phyloP scores from a whole-genome alignment of 495 filamentous ascomycete species.

The Aspergillus bridgeri region DNA sequence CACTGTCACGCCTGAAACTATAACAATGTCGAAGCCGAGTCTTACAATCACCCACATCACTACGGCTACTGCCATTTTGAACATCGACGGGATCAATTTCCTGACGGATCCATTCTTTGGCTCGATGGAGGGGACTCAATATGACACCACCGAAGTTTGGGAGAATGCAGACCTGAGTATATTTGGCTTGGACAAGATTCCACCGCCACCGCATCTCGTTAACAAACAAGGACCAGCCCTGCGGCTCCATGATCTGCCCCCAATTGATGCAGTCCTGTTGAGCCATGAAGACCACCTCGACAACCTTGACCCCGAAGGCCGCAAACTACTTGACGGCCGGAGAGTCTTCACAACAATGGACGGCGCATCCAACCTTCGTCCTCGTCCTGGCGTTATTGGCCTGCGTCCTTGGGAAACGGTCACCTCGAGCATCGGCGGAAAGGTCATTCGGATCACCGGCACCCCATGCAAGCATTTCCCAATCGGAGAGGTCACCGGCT shows the following conservation, averaged over 20 bases:
- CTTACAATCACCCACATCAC: conserved; percentile 40
- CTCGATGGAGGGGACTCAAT: conserved; percentile 37
- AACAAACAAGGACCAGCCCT: conserved; percentile 28
- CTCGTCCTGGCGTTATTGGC: conserved; percentile 39
- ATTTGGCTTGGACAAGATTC: too few relatives aligned
- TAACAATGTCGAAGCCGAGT: neutral
- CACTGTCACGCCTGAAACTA: too few relatives aligned
- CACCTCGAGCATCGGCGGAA: conserved; percentile 22
- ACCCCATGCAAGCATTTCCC: conserved; percentile 49
- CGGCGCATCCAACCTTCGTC: conserved; percentile 37
- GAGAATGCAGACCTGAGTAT: neutral
- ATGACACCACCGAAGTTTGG: conserved; percentile 14
- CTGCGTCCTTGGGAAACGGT: conserved; percentile 31
- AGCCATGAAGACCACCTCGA: conserved; percentile 55
- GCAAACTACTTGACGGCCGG: conserved; percentile 42
- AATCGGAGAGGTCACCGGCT: conserved; percentile 48
- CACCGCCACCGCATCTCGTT: too few relatives aligned
- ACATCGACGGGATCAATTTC: conserved; percentile 44
- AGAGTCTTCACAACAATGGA: conserved; percentile 48
- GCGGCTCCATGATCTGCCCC: conserved; percentile 35
- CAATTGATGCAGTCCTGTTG: conserved; percentile 49
- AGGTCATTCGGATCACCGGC: conserved; percentile 31
- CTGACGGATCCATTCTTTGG: conserved; percentile 53
- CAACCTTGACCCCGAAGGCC: conserved; percentile 44
- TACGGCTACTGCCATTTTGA: conserved; percentile 50